These are phyloP conservation scores for Fusarium verrucosum DNA, from an alignment of 2,329 filamentous ascomycete species.

Conservation along the genomic window DNA sequence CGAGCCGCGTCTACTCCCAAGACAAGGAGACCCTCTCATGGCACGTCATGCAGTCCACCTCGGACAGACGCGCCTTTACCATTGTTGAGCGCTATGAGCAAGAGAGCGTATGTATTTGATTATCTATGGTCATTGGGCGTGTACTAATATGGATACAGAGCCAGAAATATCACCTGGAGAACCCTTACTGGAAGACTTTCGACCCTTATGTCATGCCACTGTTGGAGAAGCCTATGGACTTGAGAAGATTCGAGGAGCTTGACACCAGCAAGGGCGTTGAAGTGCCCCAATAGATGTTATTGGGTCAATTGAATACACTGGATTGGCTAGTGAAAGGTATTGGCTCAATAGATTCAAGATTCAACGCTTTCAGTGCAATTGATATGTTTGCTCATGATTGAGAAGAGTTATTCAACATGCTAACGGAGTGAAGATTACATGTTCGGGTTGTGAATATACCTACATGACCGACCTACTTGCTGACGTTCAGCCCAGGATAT, in stretches of 20 bases:
- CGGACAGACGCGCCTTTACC: slow-evolving; percentile 74
- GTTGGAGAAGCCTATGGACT: slow-evolving; percentile 74
- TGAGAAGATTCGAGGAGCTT: slow-evolving; percentile 73
- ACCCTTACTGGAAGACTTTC: slow-evolving; percentile 80
- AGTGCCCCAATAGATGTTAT: slow-evolving; percentile 46
- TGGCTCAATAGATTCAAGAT: not conserved
- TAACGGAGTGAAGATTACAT: not conserved
- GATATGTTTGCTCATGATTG: not conserved
- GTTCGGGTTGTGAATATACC: accelerated
- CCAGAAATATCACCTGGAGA: slow-evolving; percentile 71
- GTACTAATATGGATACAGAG: slow-evolving; percentile 47
- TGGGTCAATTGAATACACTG: not conserved
- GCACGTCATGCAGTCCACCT: slow-evolving; percentile 80
- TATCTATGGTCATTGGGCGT: not conserved
- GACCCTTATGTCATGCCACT: slow-evolving; percentile 77
- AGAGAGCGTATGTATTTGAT: slow-evolving; percentile 61
- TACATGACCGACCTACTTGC: not conserved
- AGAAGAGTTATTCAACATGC: not conserved
- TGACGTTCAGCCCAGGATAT: slow-evolving; percentile 9
- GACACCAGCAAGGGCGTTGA: slow-evolving; percentile 63
- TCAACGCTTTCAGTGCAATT: not conserved
- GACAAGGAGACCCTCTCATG: slow-evolving; percentile 76
- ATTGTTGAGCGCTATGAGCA: slow-evolving; percentile 79
- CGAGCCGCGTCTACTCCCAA: slow-evolving; percentile 75
- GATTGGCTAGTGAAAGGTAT: not conserved